Evolutionary conservation across 805 yeast genomes (phyloP).

Genomic region (Lachancea dasiensis): DNA sequence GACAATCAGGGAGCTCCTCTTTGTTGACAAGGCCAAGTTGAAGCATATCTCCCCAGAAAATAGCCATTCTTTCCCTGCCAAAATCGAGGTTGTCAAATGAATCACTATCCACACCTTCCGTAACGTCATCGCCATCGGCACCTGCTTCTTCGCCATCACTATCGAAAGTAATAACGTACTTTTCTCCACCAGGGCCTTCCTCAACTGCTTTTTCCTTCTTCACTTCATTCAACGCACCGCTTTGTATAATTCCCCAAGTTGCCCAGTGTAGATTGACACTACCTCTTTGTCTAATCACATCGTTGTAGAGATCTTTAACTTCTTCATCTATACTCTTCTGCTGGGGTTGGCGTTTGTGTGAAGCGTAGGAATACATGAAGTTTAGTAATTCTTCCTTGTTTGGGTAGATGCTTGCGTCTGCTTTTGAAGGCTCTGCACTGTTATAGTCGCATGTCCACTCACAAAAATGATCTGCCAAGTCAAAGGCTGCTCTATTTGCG

Average conservation of each 20-base stretch:
- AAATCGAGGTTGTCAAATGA: slow-evolving; percentile 75
- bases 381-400: slow-evolving; percentile 59
- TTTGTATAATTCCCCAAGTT: slow-evolving; percentile 87
- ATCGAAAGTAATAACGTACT: slow-evolving; percentile 33
- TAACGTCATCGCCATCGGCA: slow-evolving; percentile 22
- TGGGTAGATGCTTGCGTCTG: slow-evolving; percentile 55
- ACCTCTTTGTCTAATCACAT: slow-evolving; percentile 73
- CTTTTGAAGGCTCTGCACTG: slow-evolving; percentile 40
- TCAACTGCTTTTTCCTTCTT: slow-evolving; percentile 31
- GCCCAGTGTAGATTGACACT: slow-evolving; percentile 77
- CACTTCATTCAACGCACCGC: slow-evolving; percentile 36
- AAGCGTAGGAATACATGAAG: slow-evolving; percentile 72
- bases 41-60: slow-evolving; percentile 70
- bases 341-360: slow-evolving; percentile 36
- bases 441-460: slow-evolving; percentile 98
- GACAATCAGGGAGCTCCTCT: slow-evolving; percentile 13
- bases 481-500: slow-evolving; percentile 81
- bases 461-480: slow-evolving; percentile 85
- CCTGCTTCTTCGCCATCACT: slow-evolving; percentile 28
- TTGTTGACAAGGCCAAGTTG: slow-evolving; percentile 48
- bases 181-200: slow-evolving; percentile 53
- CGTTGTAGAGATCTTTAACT: slow-evolving; percentile 52
- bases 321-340: slow-evolving; percentile 36
- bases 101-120: slow-evolving; percentile 42
- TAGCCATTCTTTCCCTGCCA: slow-evolving; percentile 63